These are phyloP conservation scores for Acacia crassicarpa DNA, from an alignment of 306 rosid species.

Conservation along the genomic window DNA sequence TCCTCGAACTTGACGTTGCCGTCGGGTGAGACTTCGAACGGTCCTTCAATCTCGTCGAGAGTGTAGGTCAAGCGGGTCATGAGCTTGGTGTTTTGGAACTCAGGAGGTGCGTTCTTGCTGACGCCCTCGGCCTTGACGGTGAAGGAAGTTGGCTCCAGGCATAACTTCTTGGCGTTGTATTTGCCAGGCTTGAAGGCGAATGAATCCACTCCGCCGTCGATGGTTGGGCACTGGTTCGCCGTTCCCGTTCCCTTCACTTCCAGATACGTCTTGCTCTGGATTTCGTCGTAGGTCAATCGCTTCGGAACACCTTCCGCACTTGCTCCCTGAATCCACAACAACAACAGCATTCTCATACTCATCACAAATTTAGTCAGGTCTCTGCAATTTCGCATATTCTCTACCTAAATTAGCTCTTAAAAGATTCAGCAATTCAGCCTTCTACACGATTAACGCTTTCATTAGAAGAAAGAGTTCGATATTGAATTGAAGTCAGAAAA, in stretches of 20 bases:
- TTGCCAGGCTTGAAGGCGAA: slow-evolving; percentile 84
- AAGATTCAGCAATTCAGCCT: background rate
- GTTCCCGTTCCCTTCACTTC: slow-evolving; percentile 96
- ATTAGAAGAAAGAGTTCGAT: background rate
- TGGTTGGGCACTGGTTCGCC: slow-evolving; percentile 95
- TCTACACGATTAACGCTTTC: background rate
- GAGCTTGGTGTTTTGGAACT: slow-evolving; percentile 94
- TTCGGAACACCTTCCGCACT: slow-evolving; percentile 86
- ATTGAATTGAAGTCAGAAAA: background rate
- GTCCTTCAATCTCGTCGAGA: slow-evolving; percentile 92
- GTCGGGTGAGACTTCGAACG: slow-evolving; percentile 71
- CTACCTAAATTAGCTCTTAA: background rate
- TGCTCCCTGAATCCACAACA: slow-evolving; percentile 66
- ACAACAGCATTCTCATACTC: background rate
- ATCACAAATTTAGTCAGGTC: background rate
- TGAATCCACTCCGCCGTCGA: slow-evolving; percentile 79
- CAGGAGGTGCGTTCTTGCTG: slow-evolving; percentile 78
- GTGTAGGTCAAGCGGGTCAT: slow-evolving; percentile 99
- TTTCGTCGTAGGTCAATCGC: slow-evolving; percentile 85
- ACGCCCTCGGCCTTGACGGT: slow-evolving; percentile 90
- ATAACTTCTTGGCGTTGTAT: slow-evolving; percentile 75
- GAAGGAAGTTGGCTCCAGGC: slow-evolving; percentile 95
- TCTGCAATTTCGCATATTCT: background rate
- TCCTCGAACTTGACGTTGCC: slow-evolving; percentile 64
- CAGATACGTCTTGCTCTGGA: slow-evolving; percentile 91